Evolutionary conservation across 306 rosid species (phyloP), one percentile per base, ranked within the genome.

Genomic region (Benincasa hispida): DNA sequence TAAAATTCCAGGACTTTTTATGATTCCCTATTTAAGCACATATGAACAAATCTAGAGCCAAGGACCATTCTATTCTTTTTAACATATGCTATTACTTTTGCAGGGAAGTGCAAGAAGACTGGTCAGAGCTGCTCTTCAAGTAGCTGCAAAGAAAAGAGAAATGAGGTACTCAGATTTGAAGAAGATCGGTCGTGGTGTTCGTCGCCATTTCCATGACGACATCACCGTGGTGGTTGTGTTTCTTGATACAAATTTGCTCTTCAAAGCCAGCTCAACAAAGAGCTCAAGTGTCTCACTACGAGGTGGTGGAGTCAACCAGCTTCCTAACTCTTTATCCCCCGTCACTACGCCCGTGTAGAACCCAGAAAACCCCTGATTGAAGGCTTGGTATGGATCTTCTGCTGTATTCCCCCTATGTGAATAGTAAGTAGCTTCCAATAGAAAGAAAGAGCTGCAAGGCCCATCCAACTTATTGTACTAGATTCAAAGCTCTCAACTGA

Each of bases 61-160:
- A 45, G 6, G 35, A 32, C 35, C 35, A 4, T 32, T 32, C 35
- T 32, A 32, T 32, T 9, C 51, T 45, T 45, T 45, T 45, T 45
- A 45, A 13, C 70, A 60, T 60, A 14, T 75, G 51, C 61, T 72
- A 22, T 77, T 72, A 77, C 82, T 66, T 73, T 87, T 87, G 84
- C 97, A 94, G 99, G 99, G 99, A 84, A 94, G 90, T 81, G 99
- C 99, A 70, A 89, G 82, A 86, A 86, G 91, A 85, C 83, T 94
- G 85, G 91, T 94, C 81, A 94, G 87, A 88, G 74, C 85, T 30
- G 98, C 98, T 5, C 86, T 92, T 35, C 96, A 89, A 79, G 86
- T 87, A 87, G 96, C 98, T 8, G 98, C 99, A 25, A 90, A 91
- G 89, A 94, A 94, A 88, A 94, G 99, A 85, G 99, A 94, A 83